Conservation (phyloP, 306 rosid genomes). For the Lathyrus sativus region DNA sequence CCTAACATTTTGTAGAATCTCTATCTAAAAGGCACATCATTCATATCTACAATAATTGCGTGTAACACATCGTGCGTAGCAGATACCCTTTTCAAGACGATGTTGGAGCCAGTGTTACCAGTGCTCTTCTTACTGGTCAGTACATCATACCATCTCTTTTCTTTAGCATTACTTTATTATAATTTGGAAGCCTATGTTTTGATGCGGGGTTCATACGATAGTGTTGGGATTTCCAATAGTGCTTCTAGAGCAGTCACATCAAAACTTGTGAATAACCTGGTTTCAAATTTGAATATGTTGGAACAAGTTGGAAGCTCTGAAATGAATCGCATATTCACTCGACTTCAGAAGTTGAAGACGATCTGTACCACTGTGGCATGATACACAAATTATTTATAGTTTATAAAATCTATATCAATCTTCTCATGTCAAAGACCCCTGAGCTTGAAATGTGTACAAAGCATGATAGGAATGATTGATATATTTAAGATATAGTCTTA, state of each 20-base stretch:
- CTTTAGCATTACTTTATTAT: constrained; percentile 38
- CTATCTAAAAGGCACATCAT: constrained; percentile 63
- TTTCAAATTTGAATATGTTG: too few relatives aligned
- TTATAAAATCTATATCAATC: too few relatives aligned
- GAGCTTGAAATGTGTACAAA: too few relatives aligned
- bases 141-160: constrained; percentile 34
- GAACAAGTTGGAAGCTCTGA: too few relatives aligned
- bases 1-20: constrained; percentile 85
- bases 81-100: constrained; percentile 73
- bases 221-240: constrained; percentile 92
- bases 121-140: constrained; percentile 68
- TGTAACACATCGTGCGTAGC: constrained; percentile 33
- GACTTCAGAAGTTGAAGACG: too few relatives aligned
- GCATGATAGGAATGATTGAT: too few relatives aligned
- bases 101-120: constrained; percentile 77
- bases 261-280: constrained; percentile 90
- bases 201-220: constrained; percentile 76
- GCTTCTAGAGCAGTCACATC: constrained; percentile 78
- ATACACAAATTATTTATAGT: too few relatives aligned
- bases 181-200: constrained; percentile 30
- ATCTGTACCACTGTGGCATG: too few relatives aligned
- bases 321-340: too few relatives aligned
- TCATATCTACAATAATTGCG: constrained; percentile 68
- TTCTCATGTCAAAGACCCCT: too few relatives aligned
- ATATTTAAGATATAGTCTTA: too few relatives aligned